Percentiles rank a stretch among this genome's conserved stretches.
Conservation (phyloP, 805 yeast species). For the Scheffersomyces ergatensis region DNA sequence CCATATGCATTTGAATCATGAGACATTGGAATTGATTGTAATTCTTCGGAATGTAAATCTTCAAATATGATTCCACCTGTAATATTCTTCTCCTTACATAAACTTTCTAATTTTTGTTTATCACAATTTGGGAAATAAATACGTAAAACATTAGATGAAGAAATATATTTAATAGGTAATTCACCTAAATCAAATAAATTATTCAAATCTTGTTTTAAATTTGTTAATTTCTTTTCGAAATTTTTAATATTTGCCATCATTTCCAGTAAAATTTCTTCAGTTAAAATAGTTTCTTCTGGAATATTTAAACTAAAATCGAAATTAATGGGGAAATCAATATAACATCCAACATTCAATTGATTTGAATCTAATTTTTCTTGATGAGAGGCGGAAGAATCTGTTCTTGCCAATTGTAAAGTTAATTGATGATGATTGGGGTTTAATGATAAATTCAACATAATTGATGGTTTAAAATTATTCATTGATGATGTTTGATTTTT, state of each 20-base stretch:
- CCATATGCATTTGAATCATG: not conserved
- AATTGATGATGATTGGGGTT: slow-evolving; percentile 18
- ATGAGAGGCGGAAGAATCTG: slow-evolving; percentile 15
- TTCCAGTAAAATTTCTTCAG: slow-evolving; percentile 38
- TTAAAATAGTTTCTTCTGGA: slow-evolving; percentile 31
- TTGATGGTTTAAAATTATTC: slow-evolving; percentile 3
- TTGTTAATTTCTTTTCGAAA: slow-evolving; percentile 40
- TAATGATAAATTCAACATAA: slow-evolving; percentile 28
- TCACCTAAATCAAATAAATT: slow-evolving; percentile 60
- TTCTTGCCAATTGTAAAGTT: slow-evolving; percentile 17
- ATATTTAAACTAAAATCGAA: slow-evolving; percentile 22
- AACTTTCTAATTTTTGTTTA: slow-evolving; percentile 49
- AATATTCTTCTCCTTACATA: slow-evolving; percentile 60
- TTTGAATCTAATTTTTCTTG: slow-evolving; percentile 12
- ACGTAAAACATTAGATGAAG: slow-evolving; percentile 38
- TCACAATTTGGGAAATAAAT: slow-evolving; percentile 76
- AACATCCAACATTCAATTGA: slow-evolving; percentile 22
- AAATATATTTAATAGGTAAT: slow-evolving; percentile 54
- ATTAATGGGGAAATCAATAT: slow-evolving; percentile 32
- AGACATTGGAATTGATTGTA: not conserved
- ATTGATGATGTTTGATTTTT: not conserved
- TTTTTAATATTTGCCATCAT: slow-evolving; percentile 57
- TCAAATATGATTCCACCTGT: slow-evolving; percentile 53
- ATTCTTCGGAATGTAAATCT: slow-evolving; percentile 6
- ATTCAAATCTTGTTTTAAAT: slow-evolving; percentile 42